phyloP scores from a whole-genome alignment of 306 rosid species.

The Trichosanthes truncata region DNA sequence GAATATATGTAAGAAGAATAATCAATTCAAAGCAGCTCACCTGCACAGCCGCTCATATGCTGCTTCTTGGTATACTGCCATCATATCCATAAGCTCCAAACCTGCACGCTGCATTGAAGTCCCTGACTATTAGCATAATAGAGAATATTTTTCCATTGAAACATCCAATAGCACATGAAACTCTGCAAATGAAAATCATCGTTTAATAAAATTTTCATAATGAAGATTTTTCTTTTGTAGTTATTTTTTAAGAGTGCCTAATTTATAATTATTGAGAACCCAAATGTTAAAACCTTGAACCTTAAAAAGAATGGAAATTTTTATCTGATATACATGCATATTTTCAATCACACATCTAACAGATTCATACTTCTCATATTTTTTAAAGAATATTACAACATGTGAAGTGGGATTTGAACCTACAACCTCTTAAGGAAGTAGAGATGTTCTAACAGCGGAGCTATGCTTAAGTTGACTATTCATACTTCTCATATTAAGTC shows the following conservation, averaged over 20 bases:
- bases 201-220: neutral
- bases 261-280: neutral
- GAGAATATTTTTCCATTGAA: neutral
- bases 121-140: conserved; percentile 12
- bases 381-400: neutral
- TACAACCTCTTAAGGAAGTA: neutral
- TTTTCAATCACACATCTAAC: neutral
- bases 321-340: neutral
- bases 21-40: conserved; percentile 23
- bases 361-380: neutral
- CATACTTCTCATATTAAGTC: neutral
- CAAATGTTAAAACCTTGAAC: neutral
- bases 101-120: conserved; percentile 77
- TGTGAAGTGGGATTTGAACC: neutral
- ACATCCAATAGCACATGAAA: neutral
- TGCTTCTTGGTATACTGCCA: conserved; percentile 98
- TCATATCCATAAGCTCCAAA: conserved; percentile 95
- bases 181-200: neutral
- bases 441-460: neutral
- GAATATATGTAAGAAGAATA: neutral
- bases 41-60: conserved; percentile 98
- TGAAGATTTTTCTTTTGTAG: neutral
- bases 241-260: neutral
- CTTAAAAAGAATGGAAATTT: neutral
- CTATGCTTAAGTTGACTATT: neutral